Evolutionary conservation across 495 filamentous ascomycete genomes (phyloP), one percentile per base, ranked within the genome.

Genomic region (Podospora appendiculata): DNA sequence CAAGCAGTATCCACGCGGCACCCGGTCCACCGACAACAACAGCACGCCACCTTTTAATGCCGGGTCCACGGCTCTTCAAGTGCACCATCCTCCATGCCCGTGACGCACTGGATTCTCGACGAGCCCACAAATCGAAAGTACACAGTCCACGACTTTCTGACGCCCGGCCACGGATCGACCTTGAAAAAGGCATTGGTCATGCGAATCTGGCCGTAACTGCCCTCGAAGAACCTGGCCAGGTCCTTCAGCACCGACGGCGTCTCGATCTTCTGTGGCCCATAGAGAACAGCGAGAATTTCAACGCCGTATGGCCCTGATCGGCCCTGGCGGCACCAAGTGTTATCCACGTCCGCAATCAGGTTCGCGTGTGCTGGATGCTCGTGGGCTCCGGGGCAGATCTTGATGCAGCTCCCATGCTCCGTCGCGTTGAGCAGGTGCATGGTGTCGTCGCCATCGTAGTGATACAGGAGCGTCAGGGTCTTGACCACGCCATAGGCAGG

Each of bases 71-170:
- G 62, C 13, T 57, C 33, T 51, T 63, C 62, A 34, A 65, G 39
- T 34, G 62, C 60, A 8, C 60, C 54, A 34, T 63, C 46, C 53
- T 65, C 62, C 59, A 62, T 60, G 34, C 62, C 60, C 10, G 59
- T 60, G 17, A 65, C 55, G 8, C 53, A 53, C 48, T 65, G 62
- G 40, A 65, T 52, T 41, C 40, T 38, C 52, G 45, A 48, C 25
- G 52, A 56, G n/a, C 52, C 56, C 1, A 55, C 53, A 45, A 65
- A 60, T 6, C 57, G 42, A 19, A 65, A 63, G 42, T 55, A 65
- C 19, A 60, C 55, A 4, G 57, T 49, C 62, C 62, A 65, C 16
- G 60, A 57, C 54, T 65, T 65, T 10, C 32, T 34, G 13, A 48
- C 34, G n/a, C 52, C 51, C 34, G 53, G 51, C 59, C 62, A 65